phyloP scores from a whole-genome alignment of 306 rosid species.

The Cucurbita ficifolia region DNA sequence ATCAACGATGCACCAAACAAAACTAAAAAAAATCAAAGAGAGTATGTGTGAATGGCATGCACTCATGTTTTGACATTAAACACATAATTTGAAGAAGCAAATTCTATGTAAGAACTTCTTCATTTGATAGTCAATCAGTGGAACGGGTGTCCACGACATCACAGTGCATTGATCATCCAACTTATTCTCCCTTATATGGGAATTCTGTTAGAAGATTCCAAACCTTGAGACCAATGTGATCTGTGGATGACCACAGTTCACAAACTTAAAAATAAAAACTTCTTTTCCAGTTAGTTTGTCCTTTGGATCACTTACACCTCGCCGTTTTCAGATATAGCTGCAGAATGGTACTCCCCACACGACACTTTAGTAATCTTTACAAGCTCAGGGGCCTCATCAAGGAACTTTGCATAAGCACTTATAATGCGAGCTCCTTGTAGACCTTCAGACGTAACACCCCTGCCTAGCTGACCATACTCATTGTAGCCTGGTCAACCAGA shows the following conservation, averaged over 20 bases:
- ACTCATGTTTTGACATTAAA: not conserved
- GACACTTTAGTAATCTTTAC: constrained; percentile 87
- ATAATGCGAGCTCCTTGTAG: constrained; percentile 69
- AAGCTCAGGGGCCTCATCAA: constrained; percentile 87
- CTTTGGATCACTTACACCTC: constrained; percentile 92
- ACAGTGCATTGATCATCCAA: constrained; percentile 40
- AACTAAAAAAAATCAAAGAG: not conserved
- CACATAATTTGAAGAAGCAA: not conserved
- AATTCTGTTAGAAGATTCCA: constrained; percentile 27
- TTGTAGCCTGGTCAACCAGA: constrained; percentile 78
- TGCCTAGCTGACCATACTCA: constrained; percentile 95
- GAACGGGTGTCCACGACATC: constrained; percentile 37
- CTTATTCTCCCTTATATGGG: constrained; percentile 39
- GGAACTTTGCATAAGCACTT: constrained; percentile 72
- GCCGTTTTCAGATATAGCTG: constrained; percentile 78
- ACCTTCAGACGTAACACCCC: constrained; percentile 89
- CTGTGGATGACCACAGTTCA: constrained; percentile 52
- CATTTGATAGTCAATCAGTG: constrained; percentile 8
- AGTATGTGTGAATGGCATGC: not conserved
- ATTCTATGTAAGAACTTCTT: not conserved
- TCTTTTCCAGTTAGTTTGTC: constrained; percentile 49
- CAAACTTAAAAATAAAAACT: constrained; percentile 38
- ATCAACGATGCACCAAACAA: not conserved
- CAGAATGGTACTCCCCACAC: constrained; percentile 95
- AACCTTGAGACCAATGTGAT: constrained; percentile 28